phyloP scores from a whole-genome alignment of 106 monocot species.

The Allium fistulosum region DNA sequence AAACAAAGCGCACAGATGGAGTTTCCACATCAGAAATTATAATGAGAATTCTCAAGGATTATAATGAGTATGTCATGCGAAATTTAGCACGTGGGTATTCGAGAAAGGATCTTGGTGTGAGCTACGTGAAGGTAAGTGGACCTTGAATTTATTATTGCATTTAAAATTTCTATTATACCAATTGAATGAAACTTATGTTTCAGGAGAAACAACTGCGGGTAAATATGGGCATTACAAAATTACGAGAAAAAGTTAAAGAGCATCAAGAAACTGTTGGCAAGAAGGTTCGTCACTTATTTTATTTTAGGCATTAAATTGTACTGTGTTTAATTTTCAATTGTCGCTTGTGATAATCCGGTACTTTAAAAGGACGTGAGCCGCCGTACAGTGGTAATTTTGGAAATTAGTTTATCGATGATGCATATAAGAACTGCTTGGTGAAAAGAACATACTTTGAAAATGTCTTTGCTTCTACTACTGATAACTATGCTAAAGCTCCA shows the following conservation, averaged over 20 bases:
- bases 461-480: no score
- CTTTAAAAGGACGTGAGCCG: no score
- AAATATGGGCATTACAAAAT: slow-evolving; percentile 18
- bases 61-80: slow-evolving; percentile 82
- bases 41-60: slow-evolving; percentile 88
- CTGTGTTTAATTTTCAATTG: no score
- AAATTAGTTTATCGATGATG: no score
- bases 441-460: no score
- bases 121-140: slow-evolving; percentile 70
- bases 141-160: neutral
- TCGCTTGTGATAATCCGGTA: no score
- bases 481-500: no score
- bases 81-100: slow-evolving; percentile 84
- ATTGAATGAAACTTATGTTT: neutral
- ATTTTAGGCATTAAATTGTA: no score
- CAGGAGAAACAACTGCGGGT: slow-evolving; percentile 36
- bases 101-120: slow-evolving; percentile 74
- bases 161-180: neutral
- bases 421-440: no score
- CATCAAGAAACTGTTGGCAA: slow-evolving; percentile 50
- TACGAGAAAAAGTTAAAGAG: slow-evolving; percentile 44
- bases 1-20: slow-evolving; percentile 75
- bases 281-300: slow-evolving; percentile 8
- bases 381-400: no score
- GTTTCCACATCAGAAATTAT: slow-evolving; percentile 86